phyloP scores from a whole-genome alignment of 345 rosid species.

The Adansonia digitata region DNA sequence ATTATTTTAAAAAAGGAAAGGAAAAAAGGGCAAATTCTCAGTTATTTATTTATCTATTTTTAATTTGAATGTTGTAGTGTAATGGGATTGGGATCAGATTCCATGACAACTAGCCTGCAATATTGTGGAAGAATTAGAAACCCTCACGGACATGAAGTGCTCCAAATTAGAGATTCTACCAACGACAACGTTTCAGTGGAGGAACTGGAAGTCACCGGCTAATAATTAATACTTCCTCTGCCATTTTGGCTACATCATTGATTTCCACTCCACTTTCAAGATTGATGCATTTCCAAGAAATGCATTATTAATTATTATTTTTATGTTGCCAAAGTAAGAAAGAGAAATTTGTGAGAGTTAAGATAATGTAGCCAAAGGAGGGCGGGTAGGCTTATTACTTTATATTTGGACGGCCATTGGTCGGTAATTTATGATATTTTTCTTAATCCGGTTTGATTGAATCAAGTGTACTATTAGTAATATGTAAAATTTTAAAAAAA shows the following conservation, averaged over 20 bases:
- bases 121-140: constrained; percentile 11
- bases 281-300: not conserved
- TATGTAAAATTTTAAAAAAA: too few species aligned
- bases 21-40: not conserved
- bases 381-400: not conserved
- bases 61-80: not conserved
- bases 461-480: too few species aligned
- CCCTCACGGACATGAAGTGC: not conserved
- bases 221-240: not conserved
- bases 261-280: not conserved
- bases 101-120: not conserved
- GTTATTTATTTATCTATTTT: not conserved
- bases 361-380: not conserved
- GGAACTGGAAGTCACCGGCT: constrained; percentile 12
- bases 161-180: not conserved
- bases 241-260: not conserved
- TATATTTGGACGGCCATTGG: not conserved
- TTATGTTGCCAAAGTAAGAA: not conserved
- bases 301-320: not conserved
- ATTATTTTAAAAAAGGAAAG: not conserved
- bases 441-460: too few species aligned
- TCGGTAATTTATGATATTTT: not conserved
- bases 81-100: constrained; percentile 19
- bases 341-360: not conserved
- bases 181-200: not conserved